Evolutionary conservation across 257 asterid species (phyloP).

Genomic region (Galeopsis tetrahit): DNA sequence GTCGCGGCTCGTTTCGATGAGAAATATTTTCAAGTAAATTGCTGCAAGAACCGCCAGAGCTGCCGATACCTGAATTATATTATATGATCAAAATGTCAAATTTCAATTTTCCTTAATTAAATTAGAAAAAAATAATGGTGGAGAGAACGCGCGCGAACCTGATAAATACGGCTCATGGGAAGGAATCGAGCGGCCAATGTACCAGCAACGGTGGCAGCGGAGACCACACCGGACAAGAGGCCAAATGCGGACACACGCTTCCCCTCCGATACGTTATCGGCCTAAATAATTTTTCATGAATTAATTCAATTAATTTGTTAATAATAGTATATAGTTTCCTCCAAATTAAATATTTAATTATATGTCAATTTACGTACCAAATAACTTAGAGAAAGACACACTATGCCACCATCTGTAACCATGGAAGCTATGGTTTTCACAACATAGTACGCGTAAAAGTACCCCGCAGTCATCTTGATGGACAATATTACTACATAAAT

Average conservation of each 20-base stretch:
- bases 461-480: slow-evolving; percentile 46
- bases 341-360: too few species aligned
- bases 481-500: slow-evolving; percentile 53
- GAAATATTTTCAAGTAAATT: slow-evolving; percentile 59
- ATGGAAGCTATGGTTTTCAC: slow-evolving; percentile 54
- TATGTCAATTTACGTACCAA: slow-evolving; percentile 36
- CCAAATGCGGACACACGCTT: slow-evolving; percentile 65
- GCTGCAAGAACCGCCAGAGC: slow-evolving; percentile 46
- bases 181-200: slow-evolving; percentile 59
- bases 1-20: slow-evolving; percentile 34
- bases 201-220: slow-evolving; percentile 56
- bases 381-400: slow-evolving; percentile 56
- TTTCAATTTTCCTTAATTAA: background rate
- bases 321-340: background rate
- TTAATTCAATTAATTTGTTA: background rate
- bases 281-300: slow-evolving; percentile 33
- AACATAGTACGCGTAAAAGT: slow-evolving; percentile 57
- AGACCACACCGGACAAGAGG: slow-evolving; percentile 48
- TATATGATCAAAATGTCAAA: background rate
- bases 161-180: slow-evolving; percentile 51
- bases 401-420: slow-evolving; percentile 55
- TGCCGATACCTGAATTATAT: slow-evolving; percentile 48
- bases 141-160: slow-evolving; percentile 29
- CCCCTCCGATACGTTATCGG: slow-evolving; percentile 54
- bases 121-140: background rate